phyloP scores from a whole-genome alignment of 371 early-diverging fungal genomes.

The Mucor piriformis region DNA sequence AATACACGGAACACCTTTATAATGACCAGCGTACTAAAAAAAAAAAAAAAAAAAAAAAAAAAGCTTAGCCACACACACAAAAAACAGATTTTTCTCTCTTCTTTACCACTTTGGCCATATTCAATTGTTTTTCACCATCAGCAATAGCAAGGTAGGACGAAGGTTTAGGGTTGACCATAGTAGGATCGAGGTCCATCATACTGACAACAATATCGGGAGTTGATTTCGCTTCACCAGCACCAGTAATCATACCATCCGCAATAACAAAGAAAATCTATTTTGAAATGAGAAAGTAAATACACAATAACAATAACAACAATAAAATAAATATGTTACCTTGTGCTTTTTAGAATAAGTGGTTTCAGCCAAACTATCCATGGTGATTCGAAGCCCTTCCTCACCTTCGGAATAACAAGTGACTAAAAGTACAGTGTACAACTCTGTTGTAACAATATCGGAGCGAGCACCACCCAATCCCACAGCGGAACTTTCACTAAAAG shows the following conservation, averaged over 20 bases:
- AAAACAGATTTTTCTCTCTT: neutral
- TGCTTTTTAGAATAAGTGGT: constrained; percentile 65
- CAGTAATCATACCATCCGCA: constrained; percentile 55
- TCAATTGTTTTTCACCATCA: constrained; percentile 87
- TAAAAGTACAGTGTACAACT: constrained; percentile 58
- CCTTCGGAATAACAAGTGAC: constrained; percentile 85
- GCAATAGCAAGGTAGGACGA: constrained; percentile 90
- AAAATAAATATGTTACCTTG: constrained; percentile 34
- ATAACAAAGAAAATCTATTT: constrained; percentile 41
- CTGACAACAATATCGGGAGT: constrained; percentile 78
- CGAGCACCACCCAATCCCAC: constrained; percentile 30
- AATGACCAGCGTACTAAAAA: constrained; percentile 82
- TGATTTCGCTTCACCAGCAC: constrained; percentile 48
- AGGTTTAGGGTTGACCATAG: constrained; percentile 53
- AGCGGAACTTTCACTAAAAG: constrained; percentile 26
- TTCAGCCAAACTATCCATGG: constrained; percentile 81
- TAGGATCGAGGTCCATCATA: constrained; percentile 70
- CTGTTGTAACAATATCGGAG: constrained; percentile 45
- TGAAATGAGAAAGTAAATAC: neutral
- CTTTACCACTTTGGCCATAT: constrained; percentile 86
- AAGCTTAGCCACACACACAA: neutral
- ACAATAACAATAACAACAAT: neutral
- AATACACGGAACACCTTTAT: constrained; percentile 85
- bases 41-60: constrained; percentile 6
- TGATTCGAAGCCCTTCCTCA: constrained; percentile 74